Evolutionary conservation across 441 rosid genomes (phyloP), one percentile per base, ranked within the genome.

Genomic region (Erysimum pusillum): DNA sequence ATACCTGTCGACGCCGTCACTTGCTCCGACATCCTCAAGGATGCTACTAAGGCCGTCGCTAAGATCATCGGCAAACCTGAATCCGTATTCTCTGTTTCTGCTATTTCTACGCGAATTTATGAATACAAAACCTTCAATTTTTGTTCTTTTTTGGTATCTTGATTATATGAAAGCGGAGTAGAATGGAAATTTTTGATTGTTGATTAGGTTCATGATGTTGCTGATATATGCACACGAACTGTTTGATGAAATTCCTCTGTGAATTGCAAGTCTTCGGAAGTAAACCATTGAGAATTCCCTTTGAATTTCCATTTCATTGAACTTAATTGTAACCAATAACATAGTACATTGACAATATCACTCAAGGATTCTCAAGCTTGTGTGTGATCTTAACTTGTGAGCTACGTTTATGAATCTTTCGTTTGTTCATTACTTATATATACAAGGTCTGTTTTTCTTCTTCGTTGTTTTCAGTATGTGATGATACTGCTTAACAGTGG

Each of bases 41-140:
- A 91, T 77, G 95, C 97, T 69, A 93, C 99, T 64, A 89, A 91
- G 64, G 91, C 87, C 48, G 91, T 95, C 63, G 81, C 97, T 57
- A 91, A 90, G 84, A 91, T 89, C 84, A 85, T 95, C 63, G 97
- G 97, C 84, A 93, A 95, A 83, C 95, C 98, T 39, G 95, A 95
- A 88, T 93, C 97, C 28, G 99, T 91, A 82, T 62, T 25, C 42
- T 62, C 5, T 56, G 49, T 59, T 31, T 1, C 1, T 2, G n/a
- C 41, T 34, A 44, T 57, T 15, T 49, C n/a, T 39, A n/a, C 9
- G 10, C 41, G 0, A 1, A 8, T 39, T 41, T 14, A 62, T 28
- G 14, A 32, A 60, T 1, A n/a, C n/a, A 25, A 1, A 1, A 38
- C 18, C 3, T 44, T 17, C 41, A 12, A 1, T 6, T 20, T 57